Base-by-base conservation (phyloP, 805 yeast genomes). In the Saccharomycopsis sp. region DNA sequence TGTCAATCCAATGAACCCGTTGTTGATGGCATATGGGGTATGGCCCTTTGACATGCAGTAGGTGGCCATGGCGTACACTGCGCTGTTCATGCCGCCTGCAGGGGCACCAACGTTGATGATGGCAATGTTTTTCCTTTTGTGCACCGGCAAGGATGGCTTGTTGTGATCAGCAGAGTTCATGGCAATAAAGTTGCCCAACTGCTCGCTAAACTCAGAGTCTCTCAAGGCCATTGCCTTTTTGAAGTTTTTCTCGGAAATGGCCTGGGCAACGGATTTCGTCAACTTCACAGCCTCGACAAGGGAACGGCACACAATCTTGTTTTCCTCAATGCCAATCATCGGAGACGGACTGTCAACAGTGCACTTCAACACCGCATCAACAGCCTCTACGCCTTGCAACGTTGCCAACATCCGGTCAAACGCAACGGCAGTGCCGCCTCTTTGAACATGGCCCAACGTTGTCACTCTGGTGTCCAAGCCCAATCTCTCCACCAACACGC, bases 351-450 rank as follows among this genome's bases (percentile, higher is more conserved):
- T 74, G 1, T 70, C 77, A 16, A 84, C 83, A 5, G 78, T 70
- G 36, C 68, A 61, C 42, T 77, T 84, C 54, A 81, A 64, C 9
- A 80, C 80, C 1, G 87, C 87, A 49, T 75, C 69, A 38, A 80
- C 86, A 4, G 88, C 88, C 52, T 80, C 88, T 35, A 80, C 87
- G 62, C 88, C 89, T 65, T 80, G 89, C 49, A 80, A 55, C 17
- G 89, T 80, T 26, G 87, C 87, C 48, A 81, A 60, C 53, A 75
- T 59, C 52, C 89, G 65, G 57, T 80, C 89, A 52, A 63, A 77
- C 1, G 87, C 85, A 36, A 77, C 85, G 1, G 89, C 86, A 17
- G 80, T 69, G 54, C 89, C 89, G 63, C 89, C 89, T 63, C 89
- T 69, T 63, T 80, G 89, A 32, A 80, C 88, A 51, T 80, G 89